Base-by-base conservation (phyloP, 2,329 filamentous ascomycete species). In the Scorias spongiosa region DNA sequence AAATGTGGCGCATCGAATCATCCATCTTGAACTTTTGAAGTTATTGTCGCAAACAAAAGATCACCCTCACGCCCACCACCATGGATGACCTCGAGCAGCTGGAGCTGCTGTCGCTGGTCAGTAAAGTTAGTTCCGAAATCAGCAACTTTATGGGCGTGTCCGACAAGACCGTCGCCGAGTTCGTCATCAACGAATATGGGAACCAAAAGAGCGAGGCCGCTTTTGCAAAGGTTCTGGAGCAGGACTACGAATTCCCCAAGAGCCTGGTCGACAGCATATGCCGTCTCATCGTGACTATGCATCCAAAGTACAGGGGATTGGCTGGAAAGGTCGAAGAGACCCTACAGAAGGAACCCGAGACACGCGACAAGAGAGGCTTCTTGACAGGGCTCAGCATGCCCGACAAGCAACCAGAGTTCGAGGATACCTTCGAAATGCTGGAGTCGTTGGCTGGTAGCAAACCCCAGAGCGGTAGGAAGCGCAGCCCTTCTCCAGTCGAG, bases 141-240 rank as follows among this genome's bases (percentile, higher is more conserved):
- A 82, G 93, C 56, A 98, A 98, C 59, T 85, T 98, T 65, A 66
- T 96, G 47, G 86, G 88, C 44, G 78, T 95, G 55, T 83, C 76
- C 60, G 88, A 98, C 66, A 95, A 93, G 65, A 94, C 86, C 5
- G 78, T 98, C 20, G 88, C 91, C 54, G 91, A 98, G 64, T 98
- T 94, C 60, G 78, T 98, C 56, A 94, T 98, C 58, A 84, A 84
- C 48, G 83, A 94, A 60, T 85, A 93, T 55, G 66, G 81, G 60
- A 76, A 88, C 72, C 83, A 79, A 67, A 36, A 36, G 32, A 15
- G 15, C 32, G 15, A 3, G 32, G 72, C 70, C 42, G 74, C 74
- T 26, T 70, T 84, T 45, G 64, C 72, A 42, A 79, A 83, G 26
- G 43, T 43, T 7, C 98, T 96, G 68, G 83, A 83, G 66, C 76